These are phyloP conservation scores for Globisporangium nagaii DNA, from an alignment of 352 stramenopile genomes.

Conservation along the genomic window DNA sequence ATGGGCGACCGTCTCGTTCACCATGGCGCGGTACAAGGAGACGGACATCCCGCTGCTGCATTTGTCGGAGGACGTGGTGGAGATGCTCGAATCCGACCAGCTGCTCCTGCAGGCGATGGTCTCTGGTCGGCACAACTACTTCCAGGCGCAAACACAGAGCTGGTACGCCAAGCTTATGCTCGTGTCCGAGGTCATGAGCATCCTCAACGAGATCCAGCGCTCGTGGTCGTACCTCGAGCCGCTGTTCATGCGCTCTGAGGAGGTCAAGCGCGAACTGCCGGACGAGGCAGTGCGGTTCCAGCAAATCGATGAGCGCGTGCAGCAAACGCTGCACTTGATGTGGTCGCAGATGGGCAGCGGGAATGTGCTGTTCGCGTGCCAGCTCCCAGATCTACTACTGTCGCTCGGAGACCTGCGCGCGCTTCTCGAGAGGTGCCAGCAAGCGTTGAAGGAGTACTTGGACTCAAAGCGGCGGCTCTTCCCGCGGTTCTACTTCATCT, in stretches of 20 bases:
- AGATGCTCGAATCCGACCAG: conserved; percentile 94
- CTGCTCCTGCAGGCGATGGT: conserved; percentile 93
- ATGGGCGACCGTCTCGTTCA: conserved; percentile 69
- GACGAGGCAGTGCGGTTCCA: conserved; percentile 88
- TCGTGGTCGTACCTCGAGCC: conserved; percentile 95
- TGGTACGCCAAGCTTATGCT: conserved; percentile 56
- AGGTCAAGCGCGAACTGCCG: conserved; percentile 92
- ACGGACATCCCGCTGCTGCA: conserved; percentile 79
- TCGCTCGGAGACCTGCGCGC: conserved; percentile 72
- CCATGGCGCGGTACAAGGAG: conserved; percentile 86
- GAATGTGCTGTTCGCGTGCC: conserved; percentile 78
- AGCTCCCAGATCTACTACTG: conserved; percentile 70
- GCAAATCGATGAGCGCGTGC: conserved; percentile 77
- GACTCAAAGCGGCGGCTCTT: conserved; percentile 91
- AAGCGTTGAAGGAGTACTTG: conserved; percentile 93
- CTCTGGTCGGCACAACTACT: conserved; percentile 61
- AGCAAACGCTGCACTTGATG: conserved; percentile 66
- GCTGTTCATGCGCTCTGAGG: conserved; percentile 93
- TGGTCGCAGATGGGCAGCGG: conserved; percentile 56
- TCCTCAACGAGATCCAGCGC: conserved; percentile 93
- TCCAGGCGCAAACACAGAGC: conserved; percentile 44
- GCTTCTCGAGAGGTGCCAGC: conserved; percentile 90
- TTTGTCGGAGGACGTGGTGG: conserved; percentile 91
- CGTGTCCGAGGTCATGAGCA: conserved; percentile 79
- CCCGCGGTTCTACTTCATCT: conserved; percentile 95